Evolutionary conservation across 2,329 filamentous ascomycete species (phyloP), one percentile per base, ranked within the genome.

Genomic region (Cadophora sp.): DNA sequence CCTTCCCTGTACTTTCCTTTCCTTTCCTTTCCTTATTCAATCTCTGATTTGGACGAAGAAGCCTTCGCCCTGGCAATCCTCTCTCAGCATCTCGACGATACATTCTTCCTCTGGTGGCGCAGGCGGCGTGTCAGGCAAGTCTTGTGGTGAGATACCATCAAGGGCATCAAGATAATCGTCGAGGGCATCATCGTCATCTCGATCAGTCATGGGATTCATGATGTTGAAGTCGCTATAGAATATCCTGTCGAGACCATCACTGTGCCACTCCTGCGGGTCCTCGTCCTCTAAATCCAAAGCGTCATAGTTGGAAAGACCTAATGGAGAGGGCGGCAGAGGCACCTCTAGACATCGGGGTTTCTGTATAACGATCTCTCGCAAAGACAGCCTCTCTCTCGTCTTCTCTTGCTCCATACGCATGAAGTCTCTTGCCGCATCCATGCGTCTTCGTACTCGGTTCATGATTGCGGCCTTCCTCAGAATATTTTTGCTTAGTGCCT

Each of bases 391-490:
- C 48, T 71, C 71, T 51, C 65, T 70, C 6, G 60, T 69, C 47
- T 65, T 70, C 66, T 74, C 73, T 33, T 72, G 71, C 61, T 74
- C 70, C 18, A 71, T 63, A 20, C 68, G 67, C 62, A 72, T 71
- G 24, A 72, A 70, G 39, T 73, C 68, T 60, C 71, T 75, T 33
- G 68, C 70, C 1, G 71, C 70, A 59, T 79, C 78, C 27, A 87
- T 78, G 4, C 82, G 80, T 66, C 81, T 79, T 20, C 87, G 80
- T 9, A 89, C 80, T 11, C 85, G 78, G 73, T 92, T 92, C 76
- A 91, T 81, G 65, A 91, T 86, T 6, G 89, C 89, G 22, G 86
- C 88, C 59, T 90, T 88, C 27, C 89, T 82, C 16, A 92, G 80
- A n/a, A 80, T 78, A 24, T 80, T 80, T 68, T 85, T 83, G 36